These are phyloP conservation scores for Rhizophagus prolifer DNA, from an alignment of 192 early-diverging fungal species.

Conservation along the genomic window DNA sequence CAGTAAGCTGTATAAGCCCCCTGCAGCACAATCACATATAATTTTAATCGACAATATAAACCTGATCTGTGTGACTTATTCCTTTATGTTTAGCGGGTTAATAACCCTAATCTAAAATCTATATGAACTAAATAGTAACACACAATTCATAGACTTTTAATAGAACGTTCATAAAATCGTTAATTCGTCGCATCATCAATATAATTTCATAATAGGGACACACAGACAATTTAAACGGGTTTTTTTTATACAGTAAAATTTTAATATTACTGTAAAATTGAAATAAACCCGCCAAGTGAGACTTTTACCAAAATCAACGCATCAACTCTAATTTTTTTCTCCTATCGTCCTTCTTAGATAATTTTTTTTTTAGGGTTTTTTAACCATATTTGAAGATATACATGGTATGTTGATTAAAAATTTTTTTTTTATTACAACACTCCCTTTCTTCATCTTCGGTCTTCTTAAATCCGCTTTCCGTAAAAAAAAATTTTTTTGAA, in stretches of 20 bases:
- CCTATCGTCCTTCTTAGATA: background rate
- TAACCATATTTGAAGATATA: conserved; percentile 16
- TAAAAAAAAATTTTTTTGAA: background rate
- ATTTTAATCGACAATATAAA: conserved; percentile 1
- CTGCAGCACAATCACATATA: background rate
- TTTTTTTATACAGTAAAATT: background rate
- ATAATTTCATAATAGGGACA: background rate
- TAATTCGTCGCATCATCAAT: background rate
- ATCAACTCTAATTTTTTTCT: conserved; percentile 22
- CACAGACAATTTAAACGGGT: background rate
- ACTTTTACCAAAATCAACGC: conserved; percentile 13
- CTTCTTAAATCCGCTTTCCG: background rate
- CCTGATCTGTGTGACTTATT: conserved; percentile 7
- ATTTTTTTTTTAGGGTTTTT: conserved; percentile 18
- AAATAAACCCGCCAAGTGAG: conserved; percentile 9
- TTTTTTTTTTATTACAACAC: conserved; percentile 12
- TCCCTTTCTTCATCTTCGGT: conserved; percentile 20
- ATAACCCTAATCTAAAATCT: background rate
- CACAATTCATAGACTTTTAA: conserved; percentile 12
- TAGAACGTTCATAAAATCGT: conserved; percentile 2
- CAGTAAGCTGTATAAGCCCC: background rate
- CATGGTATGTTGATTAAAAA: background rate
- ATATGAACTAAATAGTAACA: conserved; percentile 3
- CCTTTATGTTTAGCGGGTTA: background rate
- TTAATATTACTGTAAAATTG: background rate